Evolutionary conservation across 2,329 filamentous ascomycete genomes (phyloP).

Genomic region (Colletotrichum cuscutae): DNA sequence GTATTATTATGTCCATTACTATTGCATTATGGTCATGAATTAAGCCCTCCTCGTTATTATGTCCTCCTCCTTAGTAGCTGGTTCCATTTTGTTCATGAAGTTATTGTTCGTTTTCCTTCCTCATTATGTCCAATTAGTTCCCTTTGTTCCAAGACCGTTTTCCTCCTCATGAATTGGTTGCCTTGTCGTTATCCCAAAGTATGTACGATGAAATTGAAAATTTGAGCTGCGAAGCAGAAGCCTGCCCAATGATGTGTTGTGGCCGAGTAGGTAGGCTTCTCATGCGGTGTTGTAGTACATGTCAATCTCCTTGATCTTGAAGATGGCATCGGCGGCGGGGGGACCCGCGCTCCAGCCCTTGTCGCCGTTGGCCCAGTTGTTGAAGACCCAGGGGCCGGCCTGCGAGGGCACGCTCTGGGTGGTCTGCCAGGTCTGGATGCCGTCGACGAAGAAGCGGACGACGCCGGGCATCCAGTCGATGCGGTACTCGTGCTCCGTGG

Average conservation of each 20-base stretch:
- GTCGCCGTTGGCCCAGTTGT: conserved; percentile 46
- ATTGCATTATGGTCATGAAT: not conserved
- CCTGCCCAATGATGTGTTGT: not conserved
- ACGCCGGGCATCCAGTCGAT: conserved; percentile 42
- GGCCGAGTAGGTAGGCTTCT: not conserved
- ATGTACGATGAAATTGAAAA: not conserved
- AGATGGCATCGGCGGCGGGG: conserved; percentile 38
- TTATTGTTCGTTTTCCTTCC: not conserved
- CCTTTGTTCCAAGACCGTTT: not conserved
- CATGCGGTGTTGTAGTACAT: conserved; percentile 44
- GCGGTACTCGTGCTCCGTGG: conserved; percentile 45
- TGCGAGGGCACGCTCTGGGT: conserved; percentile 39
- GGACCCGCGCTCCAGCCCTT: conserved; percentile 43
- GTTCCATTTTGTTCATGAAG: not conserved
- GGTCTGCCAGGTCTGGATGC: conserved; percentile 39
- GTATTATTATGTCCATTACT: not conserved
- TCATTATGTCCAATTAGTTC: not conserved
- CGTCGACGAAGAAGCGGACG: conserved; percentile 42
- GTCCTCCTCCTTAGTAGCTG: not conserved
- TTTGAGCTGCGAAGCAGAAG: not conserved
- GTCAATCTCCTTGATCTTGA: conserved; percentile 32
- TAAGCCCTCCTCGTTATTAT: not conserved
- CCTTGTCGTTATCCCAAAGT: not conserved
- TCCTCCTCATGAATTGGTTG: not conserved
- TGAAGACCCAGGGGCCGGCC: conserved; percentile 43